phyloP scores from a whole-genome alignment of 225 moss, liverwort and hornwort species.

The Takakia lepidozioides region DNA sequence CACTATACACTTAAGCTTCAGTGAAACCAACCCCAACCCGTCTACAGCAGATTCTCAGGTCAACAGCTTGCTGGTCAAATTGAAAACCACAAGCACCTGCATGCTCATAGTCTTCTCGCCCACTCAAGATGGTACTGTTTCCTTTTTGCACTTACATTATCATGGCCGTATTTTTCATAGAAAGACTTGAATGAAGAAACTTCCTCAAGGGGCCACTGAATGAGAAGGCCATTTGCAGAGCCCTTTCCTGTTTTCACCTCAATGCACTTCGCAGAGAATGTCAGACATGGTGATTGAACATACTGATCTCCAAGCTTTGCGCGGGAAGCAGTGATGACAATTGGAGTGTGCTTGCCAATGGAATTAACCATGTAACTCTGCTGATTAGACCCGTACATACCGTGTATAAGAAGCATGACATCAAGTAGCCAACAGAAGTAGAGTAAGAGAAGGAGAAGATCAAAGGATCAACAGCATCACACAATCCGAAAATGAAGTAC shows the following conservation, averaged over 20 bases:
- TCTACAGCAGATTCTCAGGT: too few relatives aligned
- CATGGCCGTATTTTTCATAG: slow-evolving; percentile 13
- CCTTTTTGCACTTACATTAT: slow-evolving; percentile 14
- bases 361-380: too few relatives aligned
- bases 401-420: too few relatives aligned
- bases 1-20: too few relatives aligned
- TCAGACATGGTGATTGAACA: slow-evolving; percentile 20
- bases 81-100: background rate
- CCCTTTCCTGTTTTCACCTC: slow-evolving; percentile 25
- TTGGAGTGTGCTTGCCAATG: slow-evolving; percentile 2
- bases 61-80: background rate
- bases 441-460: too few relatives aligned
- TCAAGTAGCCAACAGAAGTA: too few relatives aligned
- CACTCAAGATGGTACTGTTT: background rate
- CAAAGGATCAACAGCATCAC: too few relatives aligned
- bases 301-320: slow-evolving; percentile 28
- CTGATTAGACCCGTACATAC: too few relatives aligned
- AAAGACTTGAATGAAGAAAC: slow-evolving; percentile 20
- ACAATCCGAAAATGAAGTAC: too few relatives aligned
- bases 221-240: slow-evolving; percentile 2
- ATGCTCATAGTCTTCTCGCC: background rate
- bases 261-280: slow-evolving; percentile 20
- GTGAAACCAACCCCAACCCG: too few relatives aligned
- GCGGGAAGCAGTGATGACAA: slow-evolving; percentile 28
- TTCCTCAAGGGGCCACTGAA: slow-evolving; percentile 17